These are phyloP conservation scores for Phytophthora kernoviae DNA, from an alignment of 352 stramenopile species.

Conservation along the genomic window DNA sequence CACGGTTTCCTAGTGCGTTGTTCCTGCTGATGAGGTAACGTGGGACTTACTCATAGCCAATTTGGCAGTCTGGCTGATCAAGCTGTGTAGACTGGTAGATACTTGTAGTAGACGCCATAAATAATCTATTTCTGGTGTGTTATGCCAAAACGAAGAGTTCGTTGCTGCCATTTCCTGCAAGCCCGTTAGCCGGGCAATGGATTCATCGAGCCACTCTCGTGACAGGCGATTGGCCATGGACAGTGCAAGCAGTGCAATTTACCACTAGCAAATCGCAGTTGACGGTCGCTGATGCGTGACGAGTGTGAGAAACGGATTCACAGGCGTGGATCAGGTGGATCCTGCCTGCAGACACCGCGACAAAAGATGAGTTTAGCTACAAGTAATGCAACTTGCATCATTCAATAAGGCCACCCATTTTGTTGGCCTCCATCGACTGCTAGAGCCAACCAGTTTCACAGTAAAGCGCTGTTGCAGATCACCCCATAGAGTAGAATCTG, in stretches of 20 bases:
- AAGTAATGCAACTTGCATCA: no score
- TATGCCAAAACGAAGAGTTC: neutral
- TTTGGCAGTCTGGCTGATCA: no score
- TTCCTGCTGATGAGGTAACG: no score
- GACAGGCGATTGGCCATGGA: slow-evolving; percentile 18
- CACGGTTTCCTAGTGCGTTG: no score
- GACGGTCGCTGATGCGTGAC: slow-evolving; percentile 6
- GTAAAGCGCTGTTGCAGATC: no score
- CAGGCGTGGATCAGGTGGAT: slow-evolving; percentile 31
- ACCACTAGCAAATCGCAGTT: neutral
- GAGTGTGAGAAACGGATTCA: slow-evolving; percentile 35
- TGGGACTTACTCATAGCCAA: no score
- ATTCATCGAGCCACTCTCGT: slow-evolving; percentile 32
- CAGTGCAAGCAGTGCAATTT: slow-evolving; percentile 16
- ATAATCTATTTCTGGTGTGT: slow-evolving; percentile 4
- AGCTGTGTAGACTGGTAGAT: no score
- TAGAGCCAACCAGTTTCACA: no score
- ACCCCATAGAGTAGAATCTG: no score
- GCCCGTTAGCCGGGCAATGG: slow-evolving; percentile 13
- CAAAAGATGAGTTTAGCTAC: neutral
- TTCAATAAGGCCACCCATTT: no score
- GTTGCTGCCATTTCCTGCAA: neutral
- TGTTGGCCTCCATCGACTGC: no score
- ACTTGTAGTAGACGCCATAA: neutral
- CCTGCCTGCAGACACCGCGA: slow-evolving; percentile 12